Percentiles rank a stretch among this genome's conserved stretches.
phyloP scores from a whole-genome alignment of 495 filamentous ascomycete species.

The Penicillium crystallinum region DNA sequence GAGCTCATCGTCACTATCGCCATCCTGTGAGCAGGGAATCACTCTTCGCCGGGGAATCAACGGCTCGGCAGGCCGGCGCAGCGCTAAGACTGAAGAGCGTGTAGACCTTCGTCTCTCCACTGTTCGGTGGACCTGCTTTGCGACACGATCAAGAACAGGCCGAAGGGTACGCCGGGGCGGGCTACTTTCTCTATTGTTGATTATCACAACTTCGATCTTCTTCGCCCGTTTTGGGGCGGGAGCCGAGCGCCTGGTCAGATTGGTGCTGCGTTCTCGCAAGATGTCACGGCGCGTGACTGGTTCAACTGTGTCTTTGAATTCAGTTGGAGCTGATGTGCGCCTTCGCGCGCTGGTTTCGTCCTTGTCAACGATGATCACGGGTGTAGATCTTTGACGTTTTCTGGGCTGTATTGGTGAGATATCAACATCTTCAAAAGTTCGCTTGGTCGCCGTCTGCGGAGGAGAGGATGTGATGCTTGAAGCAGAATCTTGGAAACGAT shows the following conservation, averaged over 20 bases:
- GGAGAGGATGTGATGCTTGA: slow-evolving; percentile 26
- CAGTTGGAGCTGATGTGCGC: neutral
- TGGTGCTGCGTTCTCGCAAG: slow-evolving; percentile 19
- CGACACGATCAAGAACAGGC: slow-evolving; percentile 4
- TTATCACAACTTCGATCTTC: slow-evolving; percentile 37
- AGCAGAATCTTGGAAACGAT: slow-evolving; percentile 6
- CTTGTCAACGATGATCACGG: slow-evolving; percentile 10
- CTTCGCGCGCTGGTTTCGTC: neutral
- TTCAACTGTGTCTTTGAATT: slow-evolving; percentile 6
- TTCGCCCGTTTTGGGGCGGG: neutral
- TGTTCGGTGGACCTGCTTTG: slow-evolving; percentile 18
- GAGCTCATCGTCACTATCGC: slow-evolving; percentile 43
- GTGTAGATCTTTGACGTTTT: slow-evolving; percentile 26
- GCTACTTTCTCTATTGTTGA: slow-evolving; percentile 20
- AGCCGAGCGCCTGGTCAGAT: neutral
- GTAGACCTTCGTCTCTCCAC: slow-evolving; percentile 16
- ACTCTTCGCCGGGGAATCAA: slow-evolving; percentile 3
- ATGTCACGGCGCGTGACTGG: slow-evolving; percentile 7
- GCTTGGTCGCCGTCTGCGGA: slow-evolving; percentile 23
- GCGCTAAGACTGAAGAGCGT: slow-evolving; percentile 5
- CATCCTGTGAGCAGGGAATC: slow-evolving; percentile 30
- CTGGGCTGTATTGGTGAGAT: slow-evolving; percentile 13
- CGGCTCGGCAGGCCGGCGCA: neutral
- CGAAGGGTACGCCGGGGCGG: neutral
- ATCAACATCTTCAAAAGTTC: slow-evolving; percentile 10